Evolutionary conservation across 1,284 basidiomycete genomes (phyloP), one percentile per base, ranked within the genome.

Genomic region (Albatrellus sp.): DNA sequence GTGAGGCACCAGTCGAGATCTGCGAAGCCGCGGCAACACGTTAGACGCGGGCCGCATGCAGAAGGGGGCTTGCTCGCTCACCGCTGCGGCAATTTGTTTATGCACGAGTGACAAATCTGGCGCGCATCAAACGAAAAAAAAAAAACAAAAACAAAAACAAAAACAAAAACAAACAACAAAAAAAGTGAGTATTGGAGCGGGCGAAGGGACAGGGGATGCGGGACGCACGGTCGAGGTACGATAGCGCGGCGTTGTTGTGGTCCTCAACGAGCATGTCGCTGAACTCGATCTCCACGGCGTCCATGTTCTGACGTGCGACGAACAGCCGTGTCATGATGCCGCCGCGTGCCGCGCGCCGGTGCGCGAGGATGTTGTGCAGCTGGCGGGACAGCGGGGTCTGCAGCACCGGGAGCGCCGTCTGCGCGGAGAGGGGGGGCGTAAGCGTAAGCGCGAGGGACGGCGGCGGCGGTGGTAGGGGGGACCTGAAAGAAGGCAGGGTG

Each of bases 191-290:
- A 42, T 19, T 12, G 24, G 19, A 40, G 17, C n/a, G n/a, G n/a
- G n/a, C n/a, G n/a, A n/a, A n/a, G n/a, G n/a, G n/a, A n/a, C n/a
- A n/a, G n/a, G 31, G 29, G 30, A 33, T 24, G 38, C 12, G n/a
- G n/a, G 2, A 54, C 43, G 58, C 57, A 91, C 90, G 90, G 59
- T 93, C 88, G 5, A 82, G 63, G 63, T 92, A 92, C 1, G 83
- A 80, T 77, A 96, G 78, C 0, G 86, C 86, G 38, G 90, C 93
- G 57, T 97, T 97, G 62, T 98, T 98, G 60, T 86, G 80, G 64
- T 98, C 96, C 66, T 99, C 96, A 11, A 97, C 80, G 12, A 99
- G 70, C 80, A 94, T 88, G 66, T 98, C 96, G 50, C 88, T 90
- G 55, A 94, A 93, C 60, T 98, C 96, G 44, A 98, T 78, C 66